phyloP scores from a whole-genome alignment of 169 alveolate species.

The Plasmodium adleri region DNA sequence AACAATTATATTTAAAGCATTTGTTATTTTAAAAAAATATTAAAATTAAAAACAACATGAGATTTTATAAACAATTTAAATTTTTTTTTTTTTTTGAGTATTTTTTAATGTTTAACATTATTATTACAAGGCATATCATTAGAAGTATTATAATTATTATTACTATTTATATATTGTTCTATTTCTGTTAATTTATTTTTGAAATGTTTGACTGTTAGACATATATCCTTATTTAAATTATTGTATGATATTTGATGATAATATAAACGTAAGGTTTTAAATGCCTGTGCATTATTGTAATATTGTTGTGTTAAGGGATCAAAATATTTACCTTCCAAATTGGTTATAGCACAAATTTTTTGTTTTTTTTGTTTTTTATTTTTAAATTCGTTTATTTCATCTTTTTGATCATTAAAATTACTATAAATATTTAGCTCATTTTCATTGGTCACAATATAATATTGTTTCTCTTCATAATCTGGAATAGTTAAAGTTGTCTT shows the following conservation, averaged over 20 bases:
- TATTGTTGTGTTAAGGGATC: conserved; percentile 73
- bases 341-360: conserved; percentile 59
- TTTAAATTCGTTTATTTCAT: conserved; percentile 29
- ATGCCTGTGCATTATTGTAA: conserved; percentile 57
- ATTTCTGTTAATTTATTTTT: conserved; percentile 39
- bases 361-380: conserved; percentile 61
- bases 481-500: background rate
- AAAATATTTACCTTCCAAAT: conserved; percentile 75
- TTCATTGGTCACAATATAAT: conserved; percentile 51
- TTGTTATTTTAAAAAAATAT: too few relatives aligned
- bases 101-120: background rate
- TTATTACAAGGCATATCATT: background rate
- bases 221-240: conserved; percentile 28
- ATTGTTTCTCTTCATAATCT: conserved; percentile 31
- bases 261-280: conserved; percentile 41
- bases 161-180: conserved; percentile 22
- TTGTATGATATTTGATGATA: conserved; percentile 47
- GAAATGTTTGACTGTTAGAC: conserved; percentile 22
- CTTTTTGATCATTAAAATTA: conserved; percentile 62
- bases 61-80: too few relatives aligned
- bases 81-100: too few relatives aligned
- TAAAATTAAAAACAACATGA: too few relatives aligned
- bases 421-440: conserved; percentile 58
- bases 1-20: too few relatives aligned
- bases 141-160: conserved; percentile 6